phyloP scores from a whole-genome alignment of 2,329 filamentous ascomycete genomes.

The Fusarium albidum region DNA sequence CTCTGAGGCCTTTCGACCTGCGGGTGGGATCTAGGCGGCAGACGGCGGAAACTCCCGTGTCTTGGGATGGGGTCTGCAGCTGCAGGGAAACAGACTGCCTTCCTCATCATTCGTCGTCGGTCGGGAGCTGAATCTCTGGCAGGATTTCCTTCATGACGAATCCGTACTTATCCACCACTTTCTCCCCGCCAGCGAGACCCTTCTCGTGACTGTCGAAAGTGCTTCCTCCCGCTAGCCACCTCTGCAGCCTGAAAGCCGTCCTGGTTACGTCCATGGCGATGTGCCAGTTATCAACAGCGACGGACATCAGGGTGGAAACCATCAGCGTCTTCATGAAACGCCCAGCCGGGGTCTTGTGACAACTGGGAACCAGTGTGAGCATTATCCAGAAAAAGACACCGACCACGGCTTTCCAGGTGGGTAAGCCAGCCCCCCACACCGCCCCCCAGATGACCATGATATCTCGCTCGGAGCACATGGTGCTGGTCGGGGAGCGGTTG shows the following conservation, averaged over 20 bases:
- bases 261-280: conserved; percentile 49
- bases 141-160: conserved; percentile 33
- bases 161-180: conserved; percentile 38
- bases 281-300: conserved; percentile 59
- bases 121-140: conserved; percentile 29
- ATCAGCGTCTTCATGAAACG: conserved; percentile 57
- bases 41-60: background rate
- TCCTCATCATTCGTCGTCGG: conserved; percentile 17
- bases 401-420: conserved; percentile 55
- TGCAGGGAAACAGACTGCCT: background rate
- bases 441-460: conserved; percentile 56
- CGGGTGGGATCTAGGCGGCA: conserved; percentile 1
- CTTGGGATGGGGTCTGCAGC: background rate
- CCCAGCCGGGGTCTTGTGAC: conserved; percentile 49
- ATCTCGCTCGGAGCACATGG: conserved; percentile 49
- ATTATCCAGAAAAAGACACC: conserved; percentile 60
- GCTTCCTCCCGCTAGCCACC: conserved; percentile 49
- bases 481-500: conserved; percentile 51
- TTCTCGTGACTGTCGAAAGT: conserved; percentile 16
- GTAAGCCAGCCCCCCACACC: conserved; percentile 56
- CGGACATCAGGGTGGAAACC: conserved; percentile 53
- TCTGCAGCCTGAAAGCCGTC: conserved; percentile 50
- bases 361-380: conserved; percentile 51
- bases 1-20: background rate
- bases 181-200: conserved; percentile 37